Base-by-base conservation (phyloP, 805 yeast genomes). In the Barnettozyma wickerhamii region DNA sequence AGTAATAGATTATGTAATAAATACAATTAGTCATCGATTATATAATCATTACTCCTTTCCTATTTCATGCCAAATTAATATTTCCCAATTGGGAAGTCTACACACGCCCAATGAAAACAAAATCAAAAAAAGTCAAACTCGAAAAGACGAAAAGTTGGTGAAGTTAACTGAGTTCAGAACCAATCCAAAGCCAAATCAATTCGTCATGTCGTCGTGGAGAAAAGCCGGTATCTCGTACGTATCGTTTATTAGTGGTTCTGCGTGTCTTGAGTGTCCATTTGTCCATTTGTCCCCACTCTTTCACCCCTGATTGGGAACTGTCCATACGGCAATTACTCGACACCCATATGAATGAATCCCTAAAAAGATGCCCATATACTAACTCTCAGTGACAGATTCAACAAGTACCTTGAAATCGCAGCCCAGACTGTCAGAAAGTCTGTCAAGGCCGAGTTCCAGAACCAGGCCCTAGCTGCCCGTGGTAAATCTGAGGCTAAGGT, bases 391-490 rank as follows among this genome's bases (percentile, higher is more conserved):
- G 33, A 27, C 34, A 35, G 84, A 52, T 79, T 84, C 73, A 87
- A 86, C 84, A 85, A 82, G 66, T 91, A 91, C 69, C 75, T 90
- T 66, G 78, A 95, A 53, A 75, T 91, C 61, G 86, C 96, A 60
- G 95, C 96, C 60, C 80, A 80, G 64, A 77, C 95, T 48, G 78
- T 88, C 55, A 88, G 97, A 73, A 72, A 75, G 57, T 82, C 96
- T 38, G 78, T 91, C 64, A 91, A 91, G 74, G 80, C 89, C 50
- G 96, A 90, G 59, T 65, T 78, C 62, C 85, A 84, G 65, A 84
- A 77, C 49, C 75, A 72, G 47, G 84, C 83, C 52, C 71, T 68
- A 34, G 77, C 79, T 58, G 77, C 74, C 64, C 85, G 95, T 74
- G 81, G 81, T 53, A 51, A 66, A 58, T 66, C 84, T 49, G 98